phyloP scores from a whole-genome alignment of 23 red algal species.

The Cyanidium caldarium region DNA sequence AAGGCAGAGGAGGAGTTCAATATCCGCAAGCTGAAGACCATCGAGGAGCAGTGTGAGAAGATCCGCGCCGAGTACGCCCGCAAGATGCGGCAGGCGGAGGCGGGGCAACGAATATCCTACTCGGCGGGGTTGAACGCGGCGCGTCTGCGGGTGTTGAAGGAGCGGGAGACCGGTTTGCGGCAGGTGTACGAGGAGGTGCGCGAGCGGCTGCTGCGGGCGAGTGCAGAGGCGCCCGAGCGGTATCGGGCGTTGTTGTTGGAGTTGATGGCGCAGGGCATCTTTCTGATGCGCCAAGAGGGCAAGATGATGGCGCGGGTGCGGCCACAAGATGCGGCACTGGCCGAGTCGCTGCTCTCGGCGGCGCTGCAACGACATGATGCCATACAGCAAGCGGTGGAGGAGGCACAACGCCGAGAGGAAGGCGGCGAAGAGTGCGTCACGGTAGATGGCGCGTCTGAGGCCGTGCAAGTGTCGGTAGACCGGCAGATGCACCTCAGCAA shows the following conservation, averaged over 20 bases:
- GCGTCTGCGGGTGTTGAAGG: slow-evolving; percentile 62
- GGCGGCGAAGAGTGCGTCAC: too few relatives aligned
- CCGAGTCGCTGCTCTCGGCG: slow-evolving; percentile 22
- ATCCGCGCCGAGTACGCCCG: slow-evolving; percentile 90
- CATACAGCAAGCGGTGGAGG: slow-evolving; percentile 15
- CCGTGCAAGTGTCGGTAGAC: neutral
- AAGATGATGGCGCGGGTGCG: slow-evolving; percentile 37
- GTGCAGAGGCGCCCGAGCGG: slow-evolving; percentile 1
- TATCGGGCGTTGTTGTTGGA: slow-evolving; percentile 38
- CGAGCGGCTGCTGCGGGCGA: slow-evolving; percentile 22
- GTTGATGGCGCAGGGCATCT: slow-evolving; percentile 47
- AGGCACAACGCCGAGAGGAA: too few relatives aligned
- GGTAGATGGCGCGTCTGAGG: neutral
- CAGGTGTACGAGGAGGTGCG: slow-evolving; percentile 46
- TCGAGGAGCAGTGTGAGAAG: slow-evolving; percentile 71
- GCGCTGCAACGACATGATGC: neutral
- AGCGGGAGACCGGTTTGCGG: slow-evolving; percentile 38
- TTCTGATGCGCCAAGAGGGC: slow-evolving; percentile 30
- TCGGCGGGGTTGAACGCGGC: slow-evolving; percentile 77
- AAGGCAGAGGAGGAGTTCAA: slow-evolving; percentile 99
- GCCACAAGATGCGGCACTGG: slow-evolving; percentile 30
- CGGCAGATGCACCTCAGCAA: neutral
- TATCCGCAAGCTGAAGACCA: slow-evolving; percentile 76
- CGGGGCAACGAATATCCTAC: slow-evolving; percentile 14
- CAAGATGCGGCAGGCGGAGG: slow-evolving; percentile 77